These are phyloP conservation scores for Candida glucosophila DNA, from an alignment of 1,139 yeast species.

Conservation along the genomic window DNA sequence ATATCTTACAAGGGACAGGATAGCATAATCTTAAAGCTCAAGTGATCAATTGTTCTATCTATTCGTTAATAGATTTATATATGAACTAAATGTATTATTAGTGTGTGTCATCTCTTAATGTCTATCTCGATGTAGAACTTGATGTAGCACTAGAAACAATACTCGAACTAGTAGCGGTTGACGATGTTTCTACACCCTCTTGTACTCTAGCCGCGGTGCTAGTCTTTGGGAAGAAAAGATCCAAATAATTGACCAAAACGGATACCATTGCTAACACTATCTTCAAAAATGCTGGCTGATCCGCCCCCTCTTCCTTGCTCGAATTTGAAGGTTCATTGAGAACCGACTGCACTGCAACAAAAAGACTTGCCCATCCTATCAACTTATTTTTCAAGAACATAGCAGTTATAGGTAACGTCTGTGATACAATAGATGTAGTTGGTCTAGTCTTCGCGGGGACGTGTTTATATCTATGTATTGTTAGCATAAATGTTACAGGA, in stretches of 20 bases:
- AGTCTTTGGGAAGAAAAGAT: conserved; percentile 31
- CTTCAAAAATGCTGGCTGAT: conserved; percentile 36
- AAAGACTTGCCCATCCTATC: conserved; percentile 50
- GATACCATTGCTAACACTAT: conserved; percentile 39
- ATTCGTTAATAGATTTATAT: background rate
- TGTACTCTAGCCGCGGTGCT: conserved; percentile 16
- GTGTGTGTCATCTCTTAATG: conserved; percentile 1
- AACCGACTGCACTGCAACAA: conserved; percentile 42
- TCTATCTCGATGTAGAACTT: background rate
- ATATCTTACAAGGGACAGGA: conserved; percentile 36
- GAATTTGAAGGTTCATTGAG: conserved; percentile 41
- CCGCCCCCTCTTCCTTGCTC: conserved; percentile 16
- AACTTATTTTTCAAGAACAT: conserved; percentile 48
- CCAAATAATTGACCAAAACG: conserved; percentile 46
- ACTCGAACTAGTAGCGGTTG: conserved; percentile 11
- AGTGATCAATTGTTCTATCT: background rate
- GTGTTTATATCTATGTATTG: conserved; percentile 34
- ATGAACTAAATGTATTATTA: conserved; percentile 3
- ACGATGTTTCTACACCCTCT: conserved; percentile 8
- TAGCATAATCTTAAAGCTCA: conserved; percentile 17
- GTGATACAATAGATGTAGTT: conserved; percentile 41
- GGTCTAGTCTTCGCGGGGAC: conserved; percentile 40
- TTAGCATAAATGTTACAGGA: conserved; percentile 3
- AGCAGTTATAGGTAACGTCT: conserved; percentile 63
- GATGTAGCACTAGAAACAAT: conserved; percentile 13